phyloP scores from a whole-genome alignment of 306 rosid species.

The Trifolium dubium region DNA sequence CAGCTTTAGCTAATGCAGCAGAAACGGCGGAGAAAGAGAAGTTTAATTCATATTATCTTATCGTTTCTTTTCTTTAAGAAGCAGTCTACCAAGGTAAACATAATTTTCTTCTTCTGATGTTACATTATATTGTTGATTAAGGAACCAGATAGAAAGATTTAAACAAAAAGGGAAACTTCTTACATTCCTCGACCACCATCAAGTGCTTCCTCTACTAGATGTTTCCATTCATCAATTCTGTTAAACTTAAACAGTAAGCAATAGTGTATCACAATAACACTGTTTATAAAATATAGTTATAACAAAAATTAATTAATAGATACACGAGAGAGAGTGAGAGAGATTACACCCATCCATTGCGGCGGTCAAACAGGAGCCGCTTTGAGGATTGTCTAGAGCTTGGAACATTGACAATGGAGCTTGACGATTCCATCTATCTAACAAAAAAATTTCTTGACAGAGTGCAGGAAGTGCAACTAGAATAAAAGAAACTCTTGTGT shows the following conservation, averaged over 20 bases:
- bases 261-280: background rate
- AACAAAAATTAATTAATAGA: background rate
- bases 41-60: background rate
- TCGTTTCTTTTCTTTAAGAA: conserved; percentile 18
- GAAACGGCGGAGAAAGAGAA: conserved; percentile 30
- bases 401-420: conserved; percentile 39
- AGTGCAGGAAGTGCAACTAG: background rate
- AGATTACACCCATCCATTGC: conserved; percentile 92
- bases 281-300: background rate
- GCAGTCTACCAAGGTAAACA: background rate
- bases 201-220: conserved; percentile 84
- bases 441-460: conserved; percentile 19
- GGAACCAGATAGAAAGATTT: background rate
- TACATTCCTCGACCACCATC: conserved; percentile 95
- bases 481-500: background rate
- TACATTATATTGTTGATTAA: conserved; percentile 3
- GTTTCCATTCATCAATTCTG: conserved; percentile 95
- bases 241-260: background rate
- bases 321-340: conserved; percentile 17
- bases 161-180: conserved; percentile 28
- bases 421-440: conserved; percentile 47
- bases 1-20: background rate
- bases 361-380: conserved; percentile 82
- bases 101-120: no score
- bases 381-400: conserved; percentile 51